Base-by-base conservation (phyloP, 2,329 filamentous ascomycete species). In the Setomelanomma holmii region DNA sequence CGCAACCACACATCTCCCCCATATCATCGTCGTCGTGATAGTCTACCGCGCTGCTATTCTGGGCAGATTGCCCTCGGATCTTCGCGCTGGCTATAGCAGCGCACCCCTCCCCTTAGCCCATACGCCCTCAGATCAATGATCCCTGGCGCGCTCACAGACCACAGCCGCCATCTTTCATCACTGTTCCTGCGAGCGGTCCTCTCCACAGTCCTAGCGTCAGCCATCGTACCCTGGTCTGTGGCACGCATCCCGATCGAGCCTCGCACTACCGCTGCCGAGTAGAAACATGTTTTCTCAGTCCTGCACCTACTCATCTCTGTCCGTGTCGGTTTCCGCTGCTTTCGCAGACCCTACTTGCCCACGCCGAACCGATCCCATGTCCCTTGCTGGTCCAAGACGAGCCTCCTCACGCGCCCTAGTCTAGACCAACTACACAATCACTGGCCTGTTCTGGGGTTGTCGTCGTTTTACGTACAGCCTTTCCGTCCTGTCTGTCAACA, bases 391-490 rank as follows among this genome's bases (percentile, higher is more conserved):
- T 42, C 56, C 54, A 39, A 48, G 49, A 57, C 30, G 50, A 64
- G 61, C 39, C 63, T 60, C 60, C 53, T 49, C 45, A 56, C 51
- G 10, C 27, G 44, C 50, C 53, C 65, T 62, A 52, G 64, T 65
- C 66, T 60, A 64, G 65, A 60, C 63, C 64, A 52, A 51, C 53
- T 20, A 54, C 53, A 56, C 52, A 55, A 39, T 41, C 47, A 44
- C 58, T 61, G 58, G 60, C 59, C 55, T 58, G 24, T 40, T 63
- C 55, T 59, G 56, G 56, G 51, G 54, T 56, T 65, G 64, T 59
- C 64, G 55, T 64, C 62, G 61, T 61, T 63, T 60, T 61, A 53
- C 64, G 52, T 66, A 66, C 63, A 66, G 61, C 64, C 62, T 68
- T 61, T 59, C 55, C 58, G 55, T 61, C 60, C 57, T 50, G 46